Base-by-base conservation (phyloP, 148 eudicot species). In the Camellia lanceoleosa region DNA sequence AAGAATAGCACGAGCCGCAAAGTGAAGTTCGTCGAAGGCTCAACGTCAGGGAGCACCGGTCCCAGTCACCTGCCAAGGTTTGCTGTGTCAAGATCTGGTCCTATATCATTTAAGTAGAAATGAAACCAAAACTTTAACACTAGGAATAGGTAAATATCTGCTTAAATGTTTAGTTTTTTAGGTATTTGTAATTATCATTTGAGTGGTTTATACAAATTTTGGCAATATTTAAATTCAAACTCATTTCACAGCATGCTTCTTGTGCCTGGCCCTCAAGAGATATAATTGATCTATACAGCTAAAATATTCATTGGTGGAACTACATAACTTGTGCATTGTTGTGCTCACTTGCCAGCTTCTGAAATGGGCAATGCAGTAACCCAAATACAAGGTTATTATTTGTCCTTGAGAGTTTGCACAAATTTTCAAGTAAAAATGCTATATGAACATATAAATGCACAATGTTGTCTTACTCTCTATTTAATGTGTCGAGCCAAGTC, bases 41-140 rank as follows among this genome's bases (percentile, higher is more conserved):
- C 99, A 70, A 77, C 92, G 12, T 93, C 99, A 4, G 89, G 87
- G 65, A 91, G 92, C 88, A 90, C 89, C 13, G 94, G 99, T 43
- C 97, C 89, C 5, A 96, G 99, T 87, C 97, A 98, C 19, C 81
- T 94, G 76, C 97, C 95, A 4, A 92, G 97, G 81, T 96, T 96
- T 85, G 98, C 95, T 16, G 97, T 85, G 62, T 96, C 99, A 15
- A 92, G 99, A 79, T 96, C 99, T 11, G 99, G 98, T 82, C 99
- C 99, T 79, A 78, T 94, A 83, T 86, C 92, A 41, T 92, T 91
- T 81, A 96, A 92, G 85, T 90, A 87, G 85, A 56, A 51, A 66
- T 19, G 13, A 42, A 59, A 16, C 51, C 18, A 3, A 66, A 49
- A 38, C 38, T 30, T 38, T 4, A 41, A 15, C 38, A 15, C 3